Base-by-base conservation (phyloP, 1,139 yeast genomes). In the Saccharomyces pastorianus region DNA sequence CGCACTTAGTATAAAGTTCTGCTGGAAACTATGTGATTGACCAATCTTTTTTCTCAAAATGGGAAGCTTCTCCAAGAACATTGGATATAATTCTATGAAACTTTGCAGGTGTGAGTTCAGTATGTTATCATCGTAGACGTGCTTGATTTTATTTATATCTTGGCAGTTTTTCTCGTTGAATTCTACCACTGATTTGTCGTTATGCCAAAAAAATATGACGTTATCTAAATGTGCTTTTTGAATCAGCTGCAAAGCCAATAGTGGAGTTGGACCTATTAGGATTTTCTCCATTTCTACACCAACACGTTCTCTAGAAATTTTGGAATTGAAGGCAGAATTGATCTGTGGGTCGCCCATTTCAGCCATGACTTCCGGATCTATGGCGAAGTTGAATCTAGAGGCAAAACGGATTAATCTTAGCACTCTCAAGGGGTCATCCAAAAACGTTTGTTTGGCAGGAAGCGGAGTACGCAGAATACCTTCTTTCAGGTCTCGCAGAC, bases 361-460 rank as follows among this genome's bases (percentile, higher is more conserved):
- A 2, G 70, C 64, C 42, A 81, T 71, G 0, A 95, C 83, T 0
- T 76, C 78, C 0, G 71, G 61, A 9, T 84, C 95, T 46, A 93
- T 77, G 0, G 64, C 63, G 65, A 91, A 95, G 53, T 82, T 77
- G 65, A 86, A 89, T 53, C 89, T 81, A 48, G 90, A 78, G 0
- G 96, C 95, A 74, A 93, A 93, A 59, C 99, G 73, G 27, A 93
- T 80, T 55, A 93, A 72, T 58, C 99, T 76, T 56, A 93, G 71
- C 1, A 93, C 95, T 56, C 99, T 78, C 57, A 93, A 76, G 0
- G 99, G 99, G 68, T 93, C 99, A 67, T 93, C 99, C 53, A 84
- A 69, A 64, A 93, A 93, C 0, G 99, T 93, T 64, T 85, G 82
- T 49, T 77, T 69, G 2, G 99, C 96, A 14, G 81, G 84, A 53